Evolutionary conservation across 108 stramenopile species (phyloP), one percentile per base, ranked within the genome.

Genomic region (Cyclostephanos tholiformis): DNA sequence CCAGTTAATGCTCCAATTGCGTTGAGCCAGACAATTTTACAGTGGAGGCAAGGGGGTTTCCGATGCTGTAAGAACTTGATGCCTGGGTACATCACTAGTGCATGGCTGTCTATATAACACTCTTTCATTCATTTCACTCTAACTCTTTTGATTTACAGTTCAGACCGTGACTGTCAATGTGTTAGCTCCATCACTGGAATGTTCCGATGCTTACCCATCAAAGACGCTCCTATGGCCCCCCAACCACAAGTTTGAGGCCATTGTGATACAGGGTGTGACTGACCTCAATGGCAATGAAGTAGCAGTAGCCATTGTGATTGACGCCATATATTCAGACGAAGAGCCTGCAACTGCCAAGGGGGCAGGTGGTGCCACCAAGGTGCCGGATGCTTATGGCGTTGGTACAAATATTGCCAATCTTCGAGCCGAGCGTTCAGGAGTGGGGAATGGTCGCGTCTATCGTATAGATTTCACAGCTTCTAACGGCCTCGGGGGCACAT

Each of bases 381-480:
- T 20, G 19, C 50, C 50, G 2, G 50, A 51, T 51, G 50, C 50
- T 8, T 8, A 2, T 51, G 50, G 50, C 20, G 17, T 51, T 20
- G 50, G 50, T 4, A 51, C 50, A 2, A 51, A 10, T 51, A 51
- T 20, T 51, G 50, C 50, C 20, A 20, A 20, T 51, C 4, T 51
- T 51, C 50, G 50, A 51, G 50, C 50, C 20, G 50, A 51, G 50
- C 50, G 50, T 9, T 51, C 50, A 10, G 50, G 50, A 4, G 50
- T 51, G 17, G 50, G 19, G 50, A 51, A 51, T 20, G 50, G 50
- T 20, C 50, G 50, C 2, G 50, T 51, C 8, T 51, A 51, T 20
- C 17, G 4, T 51, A 51, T 51, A 2, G 4, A 4, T 51, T 51
- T 51, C 50, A 51, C 17, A 20, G 50, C 50, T 51, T 20, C 50